Evolutionary conservation across 1,284 basidiomycete species (phyloP).

Genomic region (Marasmius fiardii): DNA sequence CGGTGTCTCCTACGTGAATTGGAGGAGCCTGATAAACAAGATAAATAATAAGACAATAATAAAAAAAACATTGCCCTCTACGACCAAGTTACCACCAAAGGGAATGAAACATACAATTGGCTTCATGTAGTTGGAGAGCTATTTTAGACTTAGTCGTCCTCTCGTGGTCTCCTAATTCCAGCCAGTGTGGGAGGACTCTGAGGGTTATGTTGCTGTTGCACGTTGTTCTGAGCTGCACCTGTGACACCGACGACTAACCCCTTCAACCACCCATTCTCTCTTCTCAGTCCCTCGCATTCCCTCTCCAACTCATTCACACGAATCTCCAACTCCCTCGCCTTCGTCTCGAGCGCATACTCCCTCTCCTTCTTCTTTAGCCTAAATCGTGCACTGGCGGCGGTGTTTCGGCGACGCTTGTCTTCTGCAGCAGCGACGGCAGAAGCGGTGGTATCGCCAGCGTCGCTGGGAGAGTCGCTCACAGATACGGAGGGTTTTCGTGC

Average conservation of each 20-base stretch:
- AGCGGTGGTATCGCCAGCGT: constrained; percentile 27
- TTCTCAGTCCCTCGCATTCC: constrained; percentile 86
- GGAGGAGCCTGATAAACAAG: background rate
- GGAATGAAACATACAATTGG: background rate
- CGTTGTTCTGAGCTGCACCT: constrained; percentile 47
- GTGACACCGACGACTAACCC: constrained; percentile 89
- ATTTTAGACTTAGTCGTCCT: background rate
- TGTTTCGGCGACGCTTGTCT: constrained; percentile 94
- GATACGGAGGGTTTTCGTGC: constrained; percentile 49
- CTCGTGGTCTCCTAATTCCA: constrained; percentile 3
- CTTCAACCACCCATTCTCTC: constrained; percentile 96
- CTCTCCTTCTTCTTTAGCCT: constrained; percentile 98
- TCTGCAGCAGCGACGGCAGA: constrained; percentile 51
- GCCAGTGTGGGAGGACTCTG: constrained; percentile 4
- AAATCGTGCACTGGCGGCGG: constrained; percentile 96
- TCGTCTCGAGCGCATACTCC: constrained; percentile 88
- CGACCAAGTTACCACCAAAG: background rate
- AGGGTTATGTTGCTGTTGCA: constrained; percentile 12
- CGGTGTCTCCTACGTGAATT: no score
- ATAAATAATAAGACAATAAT: background rate
- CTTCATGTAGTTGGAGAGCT: background rate
- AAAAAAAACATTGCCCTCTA: background rate
- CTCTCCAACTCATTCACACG: constrained; percentile 83
- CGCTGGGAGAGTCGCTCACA: constrained; percentile 19
- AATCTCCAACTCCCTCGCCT: constrained; percentile 86